These are phyloP conservation scores for Nothophytophthora sp. DNA, from an alignment of 352 stramenopile genomes.

Conservation along the genomic window DNA sequence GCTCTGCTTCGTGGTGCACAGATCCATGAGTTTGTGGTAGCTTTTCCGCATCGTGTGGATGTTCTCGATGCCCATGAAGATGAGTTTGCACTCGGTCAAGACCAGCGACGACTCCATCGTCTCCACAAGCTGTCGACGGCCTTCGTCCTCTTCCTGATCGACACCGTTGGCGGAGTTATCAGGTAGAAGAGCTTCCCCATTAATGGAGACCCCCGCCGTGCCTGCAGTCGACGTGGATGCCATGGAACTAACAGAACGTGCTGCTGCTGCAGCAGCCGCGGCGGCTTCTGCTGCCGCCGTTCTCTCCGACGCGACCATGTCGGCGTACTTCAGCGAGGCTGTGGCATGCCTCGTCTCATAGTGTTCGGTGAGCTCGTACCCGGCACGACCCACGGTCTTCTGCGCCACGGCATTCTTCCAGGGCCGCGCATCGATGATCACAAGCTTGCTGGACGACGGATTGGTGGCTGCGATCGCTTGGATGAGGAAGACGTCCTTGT, in stretches of 20 bases:
- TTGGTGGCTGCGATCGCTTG: conserved; percentile 79
- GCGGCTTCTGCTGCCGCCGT: conserved; percentile 64
- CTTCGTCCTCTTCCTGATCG: conserved; percentile 17
- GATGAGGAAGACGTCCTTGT: conserved; percentile 86
- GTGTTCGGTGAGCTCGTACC: conserved; percentile 88
- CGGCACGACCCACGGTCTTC: conserved; percentile 86
- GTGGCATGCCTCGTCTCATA: conserved; percentile 73
- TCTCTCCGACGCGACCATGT: conserved; percentile 54
- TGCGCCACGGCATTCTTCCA: conserved; percentile 92
- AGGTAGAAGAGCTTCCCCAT: conserved; percentile 15
- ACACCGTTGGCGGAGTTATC: conserved; percentile 4
- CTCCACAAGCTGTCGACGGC: conserved; percentile 32
- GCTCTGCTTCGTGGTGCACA: conserved; percentile 63
- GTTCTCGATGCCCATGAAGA: conserved; percentile 93
- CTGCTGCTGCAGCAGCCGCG: conserved; percentile 21
- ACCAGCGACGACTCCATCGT: conserved; percentile 55
- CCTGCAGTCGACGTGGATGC: conserved; percentile 2
- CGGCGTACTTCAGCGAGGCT: conserved; percentile 61
- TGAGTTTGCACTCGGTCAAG: conserved; percentile 80
- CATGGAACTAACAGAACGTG: conserved; percentile 8
- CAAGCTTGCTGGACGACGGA: conserved; percentile 73
- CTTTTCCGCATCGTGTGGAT: conserved; percentile 92
- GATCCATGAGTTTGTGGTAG: conserved; percentile 75
- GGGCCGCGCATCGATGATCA: conserved; percentile 90
- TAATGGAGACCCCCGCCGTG: conserved; percentile 5